Evolutionary conservation across 2,329 filamentous ascomycete genomes (phyloP).

Genomic region (Penicillium sp.): DNA sequence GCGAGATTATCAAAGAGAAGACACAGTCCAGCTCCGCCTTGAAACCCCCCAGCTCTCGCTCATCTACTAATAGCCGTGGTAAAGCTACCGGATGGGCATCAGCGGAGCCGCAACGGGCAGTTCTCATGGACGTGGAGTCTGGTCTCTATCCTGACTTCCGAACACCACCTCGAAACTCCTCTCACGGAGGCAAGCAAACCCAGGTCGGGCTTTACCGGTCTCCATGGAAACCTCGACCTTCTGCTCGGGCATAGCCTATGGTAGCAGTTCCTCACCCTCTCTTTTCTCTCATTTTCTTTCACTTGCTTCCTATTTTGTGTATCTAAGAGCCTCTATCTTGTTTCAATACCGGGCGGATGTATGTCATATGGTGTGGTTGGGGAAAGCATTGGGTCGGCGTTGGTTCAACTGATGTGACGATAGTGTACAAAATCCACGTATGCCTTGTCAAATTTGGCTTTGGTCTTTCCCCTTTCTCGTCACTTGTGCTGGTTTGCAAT

Average conservation of each 20-base stretch:
- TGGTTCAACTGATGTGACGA: no score
- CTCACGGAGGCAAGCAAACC: slow-evolving; percentile 31
- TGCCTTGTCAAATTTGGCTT: no score
- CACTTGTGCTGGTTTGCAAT: no score
- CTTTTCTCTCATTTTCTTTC: slow-evolving; percentile 12
- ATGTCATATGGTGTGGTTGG: no score
- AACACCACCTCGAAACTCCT: slow-evolving; percentile 16
- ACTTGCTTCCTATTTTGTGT: slow-evolving; percentile 17
- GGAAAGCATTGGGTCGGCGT: no score
- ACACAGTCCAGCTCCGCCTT: slow-evolving; percentile 39
- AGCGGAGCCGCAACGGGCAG: slow-evolving; percentile 44
- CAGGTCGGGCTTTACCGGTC: slow-evolving; percentile 33
- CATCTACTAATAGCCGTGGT: slow-evolving; percentile 26
- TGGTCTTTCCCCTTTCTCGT: no score
- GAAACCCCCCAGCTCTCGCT: slow-evolving; percentile 17
- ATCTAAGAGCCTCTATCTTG: no score
- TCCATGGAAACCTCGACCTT: slow-evolving; percentile 34
- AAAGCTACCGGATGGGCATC: slow-evolving; percentile 31
- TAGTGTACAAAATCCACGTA: no score
- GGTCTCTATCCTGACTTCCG: slow-evolving; percentile 35
- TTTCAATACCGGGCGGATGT: no score
- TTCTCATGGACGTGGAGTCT: slow-evolving; percentile 46
- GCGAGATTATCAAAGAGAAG: slow-evolving; percentile 64
- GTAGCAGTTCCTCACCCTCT: slow-evolving; percentile 6
- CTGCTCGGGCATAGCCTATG: slow-evolving; percentile 27